Percentiles rank a stretch among this genome's conserved stretches.
Evolutionary conservation across 2,329 filamentous ascomycete genomes (phyloP).

Genomic region (Colletotrichum limetticola): DNA sequence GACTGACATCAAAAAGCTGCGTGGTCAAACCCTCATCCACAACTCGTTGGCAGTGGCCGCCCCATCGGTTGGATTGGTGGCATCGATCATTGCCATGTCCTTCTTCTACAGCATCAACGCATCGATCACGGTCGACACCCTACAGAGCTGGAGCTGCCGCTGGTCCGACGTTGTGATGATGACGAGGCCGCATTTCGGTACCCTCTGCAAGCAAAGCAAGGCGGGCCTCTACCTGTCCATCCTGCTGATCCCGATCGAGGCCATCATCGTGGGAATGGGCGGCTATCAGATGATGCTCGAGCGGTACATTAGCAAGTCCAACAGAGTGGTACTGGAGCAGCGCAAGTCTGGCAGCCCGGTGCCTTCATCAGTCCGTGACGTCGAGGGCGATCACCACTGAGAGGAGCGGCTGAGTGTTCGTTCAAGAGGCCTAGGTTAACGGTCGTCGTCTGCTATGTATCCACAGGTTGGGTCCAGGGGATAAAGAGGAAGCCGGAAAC

Average conservation of each 20-base stretch:
- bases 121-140: conserved; percentile 62
- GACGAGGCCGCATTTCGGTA: conserved; percentile 63
- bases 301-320: conserved; percentile 52
- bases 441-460: not conserved
- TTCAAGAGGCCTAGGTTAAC: not conserved
- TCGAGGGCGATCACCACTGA: conserved; percentile 19
- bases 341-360: conserved; percentile 48
- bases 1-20: conserved; percentile 25
- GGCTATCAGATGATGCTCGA: conserved; percentile 57
- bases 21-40: conserved; percentile 9
- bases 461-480: not conserved
- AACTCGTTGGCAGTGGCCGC: conserved; percentile 40
- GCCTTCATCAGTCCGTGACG: conserved; percentile 26
- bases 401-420: not conserved
- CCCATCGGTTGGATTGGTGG: conserved; percentile 45
- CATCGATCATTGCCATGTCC: conserved; percentile 62
- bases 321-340: conserved; percentile 37
- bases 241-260: conserved; percentile 67
- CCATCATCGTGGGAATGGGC: conserved; percentile 57
- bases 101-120: conserved; percentile 68
- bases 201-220: conserved; percentile 66
- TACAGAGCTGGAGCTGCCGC: conserved; percentile 72
- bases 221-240: conserved; percentile 65
- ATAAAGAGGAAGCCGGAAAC: conserved; percentile 14
- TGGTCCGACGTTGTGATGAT: conserved; percentile 66